Percentiles rank a stretch among this genome's conserved stretches.
phyloP scores from a whole-genome alignment of 2,329 filamentous ascomycete species.

The Fusarium subglutinans region DNA sequence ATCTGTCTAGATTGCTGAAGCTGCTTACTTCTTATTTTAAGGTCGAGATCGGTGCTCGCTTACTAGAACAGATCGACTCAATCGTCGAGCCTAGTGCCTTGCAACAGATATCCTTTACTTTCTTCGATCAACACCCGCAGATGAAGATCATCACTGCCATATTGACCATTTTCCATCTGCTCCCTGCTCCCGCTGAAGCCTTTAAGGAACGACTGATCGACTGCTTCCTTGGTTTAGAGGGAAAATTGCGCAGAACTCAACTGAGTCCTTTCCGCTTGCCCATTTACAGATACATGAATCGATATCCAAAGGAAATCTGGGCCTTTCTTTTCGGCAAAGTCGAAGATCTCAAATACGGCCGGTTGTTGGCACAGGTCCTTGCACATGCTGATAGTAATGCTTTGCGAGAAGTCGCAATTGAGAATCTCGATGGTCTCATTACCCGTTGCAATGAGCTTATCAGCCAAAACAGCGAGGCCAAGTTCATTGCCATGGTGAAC shows the following conservation, averaged over 20 bases:
- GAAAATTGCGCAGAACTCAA: slow-evolving; percentile 83
- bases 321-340: slow-evolving; percentile 79
- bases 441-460: slow-evolving; percentile 71
- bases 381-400: slow-evolving; percentile 77
- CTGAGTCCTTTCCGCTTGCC: slow-evolving; percentile 92
- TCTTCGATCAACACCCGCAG: slow-evolving; percentile 89
- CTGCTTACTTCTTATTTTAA: slow-evolving; percentile 99
- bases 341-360: slow-evolving; percentile 86
- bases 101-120: slow-evolving; percentile 91
- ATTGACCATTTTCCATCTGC: slow-evolving; percentile 95
- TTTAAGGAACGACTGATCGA: slow-evolving; percentile 93
- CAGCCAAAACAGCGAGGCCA: slow-evolving; percentile 74
- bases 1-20: slow-evolving; percentile 86
- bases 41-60: slow-evolving; percentile 90
- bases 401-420: slow-evolving; percentile 77
- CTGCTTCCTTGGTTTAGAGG: slow-evolving; percentile 88
- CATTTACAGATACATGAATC: slow-evolving; percentile 91
- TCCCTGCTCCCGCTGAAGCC: slow-evolving; percentile 86
- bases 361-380: slow-evolving; percentile 90
- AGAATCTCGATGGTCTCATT: slow-evolving; percentile 77
- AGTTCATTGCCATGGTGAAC: slow-evolving; percentile 78
- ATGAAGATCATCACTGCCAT: slow-evolving; percentile 97
- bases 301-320: slow-evolving; percentile 91
- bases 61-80: slow-evolving; percentile 93
- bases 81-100: slow-evolving; percentile 83